phyloP scores from a whole-genome alignment of 2,329 filamentous ascomycete genomes.

The Hymenoscyphus albidus region DNA sequence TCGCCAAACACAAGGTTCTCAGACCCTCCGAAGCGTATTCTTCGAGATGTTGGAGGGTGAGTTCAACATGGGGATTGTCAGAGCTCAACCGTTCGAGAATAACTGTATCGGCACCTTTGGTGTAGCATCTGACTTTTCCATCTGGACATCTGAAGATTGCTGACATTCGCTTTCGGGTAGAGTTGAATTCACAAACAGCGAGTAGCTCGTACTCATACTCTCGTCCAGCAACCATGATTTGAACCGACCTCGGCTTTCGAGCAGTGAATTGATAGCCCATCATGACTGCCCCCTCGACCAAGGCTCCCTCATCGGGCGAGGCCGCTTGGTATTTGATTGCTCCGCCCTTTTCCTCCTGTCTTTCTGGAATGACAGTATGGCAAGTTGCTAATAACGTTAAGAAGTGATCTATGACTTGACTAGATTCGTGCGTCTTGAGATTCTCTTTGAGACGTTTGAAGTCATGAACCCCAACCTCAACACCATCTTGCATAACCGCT shows the following conservation, averaged over 20 bases:
- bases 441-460: constrained; percentile 62
- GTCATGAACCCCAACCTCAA: constrained; percentile 67
- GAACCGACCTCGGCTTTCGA: constrained; percentile 82
- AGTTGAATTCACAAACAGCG: constrained; percentile 99
- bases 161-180: constrained; percentile 95
- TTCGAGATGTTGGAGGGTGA: constrained; percentile 92
- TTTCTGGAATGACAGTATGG: constrained; percentile 95
- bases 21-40: constrained; percentile 97
- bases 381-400: constrained; percentile 82
- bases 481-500: constrained; percentile 71
- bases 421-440: constrained; percentile 52
- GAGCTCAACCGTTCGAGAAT: constrained; percentile 86
- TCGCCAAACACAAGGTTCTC: constrained; percentile 87
- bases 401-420: constrained; percentile 74
- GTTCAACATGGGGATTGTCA: constrained; percentile 81
- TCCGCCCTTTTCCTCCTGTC: constrained; percentile 69
- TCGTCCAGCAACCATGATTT: constrained; percentile 70
- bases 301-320: constrained; percentile 93
- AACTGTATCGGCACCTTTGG: constrained; percentile 95
- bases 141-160: constrained; percentile 95
- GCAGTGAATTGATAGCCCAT: constrained; percentile 89
- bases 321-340: constrained; percentile 97
- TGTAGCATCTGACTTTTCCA: constrained; percentile 89
- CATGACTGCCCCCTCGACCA: constrained; percentile 83
- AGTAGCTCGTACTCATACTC: constrained; percentile 83